Evolutionary conservation across 441 rosid genomes (phyloP).

Genomic region (Pelargonium hybrid): DNA sequence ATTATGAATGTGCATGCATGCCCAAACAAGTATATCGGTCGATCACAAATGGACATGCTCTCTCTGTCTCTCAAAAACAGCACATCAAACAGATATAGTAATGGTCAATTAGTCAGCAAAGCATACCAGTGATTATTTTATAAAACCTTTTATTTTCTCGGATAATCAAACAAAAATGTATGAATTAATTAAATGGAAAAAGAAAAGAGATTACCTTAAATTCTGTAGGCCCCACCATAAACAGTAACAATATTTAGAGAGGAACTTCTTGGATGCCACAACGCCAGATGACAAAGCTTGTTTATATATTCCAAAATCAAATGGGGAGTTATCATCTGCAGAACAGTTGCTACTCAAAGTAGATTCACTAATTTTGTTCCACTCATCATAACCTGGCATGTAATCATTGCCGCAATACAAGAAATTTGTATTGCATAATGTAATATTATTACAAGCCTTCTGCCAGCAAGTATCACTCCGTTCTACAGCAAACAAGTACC

Average conservation of each 20-base stretch:
- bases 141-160: no score
- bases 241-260: conserved; percentile 72
- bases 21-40: neutral
- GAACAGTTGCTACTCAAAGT: conserved; percentile 36
- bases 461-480: conserved; percentile 81
- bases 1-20: neutral
- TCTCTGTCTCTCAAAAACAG: neutral
- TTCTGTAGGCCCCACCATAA: conserved; percentile 99
- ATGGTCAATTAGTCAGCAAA: no score
- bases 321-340: conserved; percentile 30
- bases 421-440: conserved; percentile 34
- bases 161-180: no score
- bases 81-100: no score
- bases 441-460: conserved; percentile 27
- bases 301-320: conserved; percentile 68
- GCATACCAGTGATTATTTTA: no score
- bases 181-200: neutral
- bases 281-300: conserved; percentile 63
- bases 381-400: conserved; percentile 34
- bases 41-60: neutral
- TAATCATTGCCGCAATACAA: conserved; percentile 64
- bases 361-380: conserved; percentile 29
- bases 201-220: conserved; percentile 48
- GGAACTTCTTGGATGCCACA: conserved; percentile 55
- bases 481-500: conserved; percentile 84